A percentile compares a stretch with the other conserved stretches of the same genome.
Conservation (phyloP, 2,329 filamentous ascomycete genomes). For the Rhexocercosporidium sp. region DNA sequence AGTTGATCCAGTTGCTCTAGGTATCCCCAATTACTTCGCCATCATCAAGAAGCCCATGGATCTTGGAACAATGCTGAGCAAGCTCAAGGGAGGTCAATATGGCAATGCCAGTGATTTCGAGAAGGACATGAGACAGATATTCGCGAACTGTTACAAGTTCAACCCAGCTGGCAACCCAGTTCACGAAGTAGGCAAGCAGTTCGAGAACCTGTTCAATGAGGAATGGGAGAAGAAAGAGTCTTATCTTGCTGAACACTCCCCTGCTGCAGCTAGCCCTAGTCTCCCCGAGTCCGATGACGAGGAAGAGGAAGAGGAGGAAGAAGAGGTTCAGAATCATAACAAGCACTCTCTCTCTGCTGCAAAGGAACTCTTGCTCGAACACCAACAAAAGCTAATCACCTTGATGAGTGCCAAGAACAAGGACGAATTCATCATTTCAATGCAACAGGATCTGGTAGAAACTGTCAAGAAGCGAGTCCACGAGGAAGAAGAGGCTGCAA, state of each 20-base stretch:
- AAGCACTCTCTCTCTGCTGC: constrained; percentile 51
- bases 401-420: constrained; percentile 56
- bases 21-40: constrained; percentile 91
- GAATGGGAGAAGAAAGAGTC: constrained; percentile 80
- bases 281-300: constrained; percentile 78
- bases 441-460: constrained; percentile 60
- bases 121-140: constrained; percentile 79
- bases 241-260: constrained; percentile 79
- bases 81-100: constrained; percentile 81
- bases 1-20: constrained; percentile 91
- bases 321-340: constrained; percentile 58
- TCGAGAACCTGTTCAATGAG: constrained; percentile 76
- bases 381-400: constrained; percentile 62
- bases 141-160: constrained; percentile 91
- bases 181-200: constrained; percentile 70
- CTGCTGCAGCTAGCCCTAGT: constrained; percentile 64
- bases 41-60: constrained; percentile 99
- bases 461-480: constrained; percentile 66
- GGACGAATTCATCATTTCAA: constrained; percentile 51
- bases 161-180: constrained; percentile 82
- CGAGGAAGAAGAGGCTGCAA: constrained; percentile 49
- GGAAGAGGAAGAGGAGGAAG: constrained; percentile 67
- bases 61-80: constrained; percentile 77
- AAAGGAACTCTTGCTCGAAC: constrained; percentile 58
- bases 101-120: constrained; percentile 84